Conservation (phyloP, 257 asterid species). For the Haberlea rhodopensis region DNA sequence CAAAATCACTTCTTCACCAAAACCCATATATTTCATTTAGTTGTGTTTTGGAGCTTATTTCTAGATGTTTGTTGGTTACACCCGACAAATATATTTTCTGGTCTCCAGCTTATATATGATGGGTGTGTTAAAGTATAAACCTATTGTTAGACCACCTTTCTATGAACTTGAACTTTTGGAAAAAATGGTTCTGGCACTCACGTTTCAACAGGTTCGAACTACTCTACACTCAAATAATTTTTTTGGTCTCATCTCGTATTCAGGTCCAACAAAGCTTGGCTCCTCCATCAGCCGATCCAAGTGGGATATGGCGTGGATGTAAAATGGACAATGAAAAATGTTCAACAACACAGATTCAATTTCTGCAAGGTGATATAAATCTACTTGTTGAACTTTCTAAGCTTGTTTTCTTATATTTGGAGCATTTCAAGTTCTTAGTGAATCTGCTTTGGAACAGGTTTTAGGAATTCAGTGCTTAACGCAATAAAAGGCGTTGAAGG, state of each 20-base stretch:
- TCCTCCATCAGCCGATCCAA: slow-evolving; percentile 65
- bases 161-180: too few relatives aligned
- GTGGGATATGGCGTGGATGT: slow-evolving; percentile 59
- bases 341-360: slow-evolving; percentile 52
- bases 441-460: slow-evolving; percentile 37
- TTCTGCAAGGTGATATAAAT: slow-evolving; percentile 56
- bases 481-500: slow-evolving; percentile 49
- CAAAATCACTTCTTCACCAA: not conserved
- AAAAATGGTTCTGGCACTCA: not conserved
- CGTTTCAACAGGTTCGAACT: too few relatives aligned
- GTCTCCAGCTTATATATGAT: too few relatives aligned
- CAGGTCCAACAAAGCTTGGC: slow-evolving; percentile 77
- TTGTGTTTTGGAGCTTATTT: too few relatives aligned
- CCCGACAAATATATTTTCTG: too few relatives aligned
- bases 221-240: not conserved
- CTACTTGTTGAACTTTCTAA: not conserved
- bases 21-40: not conserved
- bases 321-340: slow-evolving; percentile 46
- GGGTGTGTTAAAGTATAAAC: too few relatives aligned
- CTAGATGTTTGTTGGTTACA: too few relatives aligned
- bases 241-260: slow-evolving; percentile 17
- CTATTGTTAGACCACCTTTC: too few relatives aligned
- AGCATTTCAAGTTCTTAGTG: not conserved
- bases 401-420: slow-evolving; percentile 12
- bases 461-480: slow-evolving; percentile 63